These are phyloP conservation scores for Cercospora janseana DNA, from an alignment of 2,329 filamentous ascomycete genomes.

Conservation along the genomic window DNA sequence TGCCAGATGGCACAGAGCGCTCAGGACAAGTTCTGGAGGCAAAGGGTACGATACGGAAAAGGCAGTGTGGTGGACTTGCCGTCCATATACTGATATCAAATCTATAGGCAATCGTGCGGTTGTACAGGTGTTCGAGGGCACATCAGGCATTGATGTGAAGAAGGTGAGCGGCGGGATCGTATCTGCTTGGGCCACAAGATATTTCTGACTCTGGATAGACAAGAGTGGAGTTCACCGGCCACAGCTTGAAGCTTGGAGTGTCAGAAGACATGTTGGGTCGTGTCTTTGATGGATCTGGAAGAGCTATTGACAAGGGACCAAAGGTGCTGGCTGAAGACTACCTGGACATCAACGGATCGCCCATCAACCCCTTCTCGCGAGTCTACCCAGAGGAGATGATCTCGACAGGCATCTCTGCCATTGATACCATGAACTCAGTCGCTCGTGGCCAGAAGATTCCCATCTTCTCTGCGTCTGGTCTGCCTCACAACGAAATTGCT, in stretches of 20 bases:
- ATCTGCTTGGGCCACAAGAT: not conserved
- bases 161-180: conserved; percentile 55
- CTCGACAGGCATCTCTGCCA: conserved; percentile 97
- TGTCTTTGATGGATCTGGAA: conserved; percentile 96
- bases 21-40: conserved; percentile 96
- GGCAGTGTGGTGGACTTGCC: not conserved
- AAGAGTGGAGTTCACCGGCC: conserved; percentile 93
- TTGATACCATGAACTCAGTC: conserved; percentile 91
- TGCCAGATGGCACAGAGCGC: conserved; percentile 90
- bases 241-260: conserved; percentile 97
- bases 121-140: conserved; percentile 98
- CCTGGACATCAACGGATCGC: conserved; percentile 96
- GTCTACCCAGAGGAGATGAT: conserved; percentile 99
- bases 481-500: conserved; percentile 99
- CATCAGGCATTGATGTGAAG: conserved; percentile 96
- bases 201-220: conserved; percentile 57
- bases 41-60: conserved; percentile 63
- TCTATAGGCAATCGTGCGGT: conserved; percentile 79
- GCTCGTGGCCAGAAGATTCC: conserved; percentile 99
- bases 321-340: conserved; percentile 98
- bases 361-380: conserved; percentile 97
- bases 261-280: conserved; percentile 99
- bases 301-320: conserved; percentile 97
- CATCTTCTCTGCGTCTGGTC: conserved; percentile 96
- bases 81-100: conserved; percentile 13